Evolutionary conservation across 2,329 filamentous ascomycete genomes (phyloP), one percentile per base, ranked within the genome.

Genomic region (Grosmannia serpens): DNA sequence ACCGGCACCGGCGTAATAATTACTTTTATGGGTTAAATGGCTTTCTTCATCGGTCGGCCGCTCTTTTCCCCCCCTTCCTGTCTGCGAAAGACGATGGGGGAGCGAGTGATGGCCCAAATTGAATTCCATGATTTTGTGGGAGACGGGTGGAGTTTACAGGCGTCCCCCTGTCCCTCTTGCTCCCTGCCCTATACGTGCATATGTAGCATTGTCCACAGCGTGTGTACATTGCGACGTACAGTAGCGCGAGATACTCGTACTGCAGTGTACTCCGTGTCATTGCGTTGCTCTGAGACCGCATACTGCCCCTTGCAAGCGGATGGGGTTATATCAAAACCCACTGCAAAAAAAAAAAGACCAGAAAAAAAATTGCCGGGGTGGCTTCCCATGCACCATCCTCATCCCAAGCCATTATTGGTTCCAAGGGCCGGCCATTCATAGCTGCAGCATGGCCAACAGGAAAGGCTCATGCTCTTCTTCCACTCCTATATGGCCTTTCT

Each of bases 221-320:
- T 13, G 22, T 22, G 29, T 29, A 33, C n/a, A 35, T 20, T 9
- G 51, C 29, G 11, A 24, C 24, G 35, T 54, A 26, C 51, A 38
- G 51, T 53, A 38, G 31, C 31, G 31, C 31, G 35, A 24, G 20
- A 35, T 20, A 17, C 41, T 24, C 35, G 50, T 31, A 49, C n/a
- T 31, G 44, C 35, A 27, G 44, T 55, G 52, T 58, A 58, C 60
- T 55, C 58, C 55, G 56, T 62, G 50, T 53, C 57, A 59, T 57
- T 57, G 60, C 47, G 60, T 58, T 62, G 54, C 57, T 60, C 58
- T 59, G 54, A 55, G 58, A 33, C 57, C 57, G 60, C 49, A 57
- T 49, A 13, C 46, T 13, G 24, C 46, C 35, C 46, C 46, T 49
- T 24, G 46, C 46, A 4, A 49, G 46, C 35, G 13, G n/a, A 38